Evolutionary conservation across 2,329 filamentous ascomycete genomes (phyloP).

Genomic region (Diaporthe longicolla): DNA sequence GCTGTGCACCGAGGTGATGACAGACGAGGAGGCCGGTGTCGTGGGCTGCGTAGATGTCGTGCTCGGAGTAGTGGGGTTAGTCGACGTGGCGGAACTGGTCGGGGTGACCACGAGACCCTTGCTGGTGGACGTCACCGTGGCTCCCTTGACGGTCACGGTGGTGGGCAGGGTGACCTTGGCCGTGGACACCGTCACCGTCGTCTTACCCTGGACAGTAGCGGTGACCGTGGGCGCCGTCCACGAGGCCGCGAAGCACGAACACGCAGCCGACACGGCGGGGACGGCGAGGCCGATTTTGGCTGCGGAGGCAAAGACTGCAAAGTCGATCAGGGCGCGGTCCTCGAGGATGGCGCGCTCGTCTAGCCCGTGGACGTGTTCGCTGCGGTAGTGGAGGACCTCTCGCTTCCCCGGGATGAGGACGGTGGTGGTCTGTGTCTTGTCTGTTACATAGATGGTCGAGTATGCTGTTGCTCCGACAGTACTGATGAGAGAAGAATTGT

Average conservation of each 20-base stretch:
- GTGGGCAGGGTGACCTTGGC: slow-evolving; percentile 23
- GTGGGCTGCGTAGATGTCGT: neutral
- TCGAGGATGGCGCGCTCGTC: slow-evolving; percentile 18
- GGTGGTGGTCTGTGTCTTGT: slow-evolving; percentile 28
- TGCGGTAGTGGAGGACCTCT: neutral
- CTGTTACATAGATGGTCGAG: slow-evolving; percentile 27
- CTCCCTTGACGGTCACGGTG: slow-evolving; percentile 13
- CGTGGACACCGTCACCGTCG: slow-evolving; percentile 18
- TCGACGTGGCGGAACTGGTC: neutral
- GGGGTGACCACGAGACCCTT: neutral
- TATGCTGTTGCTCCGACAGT: slow-evolving; percentile 22
- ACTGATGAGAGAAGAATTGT: neutral
- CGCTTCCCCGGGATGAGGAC: slow-evolving; percentile 34
- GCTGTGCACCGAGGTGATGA: slow-evolving; percentile 22
- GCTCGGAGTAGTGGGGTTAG: neutral
- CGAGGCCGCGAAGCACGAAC: slow-evolving; percentile 30
- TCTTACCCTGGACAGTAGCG: neutral
- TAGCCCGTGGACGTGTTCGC: neutral
- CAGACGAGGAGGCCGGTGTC: slow-evolving; percentile 4
- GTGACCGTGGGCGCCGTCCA: slow-evolving; percentile 24
- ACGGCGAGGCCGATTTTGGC: neutral
- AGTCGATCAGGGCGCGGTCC: slow-evolving; percentile 23
- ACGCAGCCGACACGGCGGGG: slow-evolving; percentile 11
- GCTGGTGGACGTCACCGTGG: slow-evolving; percentile 31
- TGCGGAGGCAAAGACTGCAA: slow-evolving; percentile 18